A percentile compares a stretch with the other conserved stretches of the same genome.
phyloP scores from a whole-genome alignment of 1,284 basidiomycete species.

The Meira miltonrushii region DNA sequence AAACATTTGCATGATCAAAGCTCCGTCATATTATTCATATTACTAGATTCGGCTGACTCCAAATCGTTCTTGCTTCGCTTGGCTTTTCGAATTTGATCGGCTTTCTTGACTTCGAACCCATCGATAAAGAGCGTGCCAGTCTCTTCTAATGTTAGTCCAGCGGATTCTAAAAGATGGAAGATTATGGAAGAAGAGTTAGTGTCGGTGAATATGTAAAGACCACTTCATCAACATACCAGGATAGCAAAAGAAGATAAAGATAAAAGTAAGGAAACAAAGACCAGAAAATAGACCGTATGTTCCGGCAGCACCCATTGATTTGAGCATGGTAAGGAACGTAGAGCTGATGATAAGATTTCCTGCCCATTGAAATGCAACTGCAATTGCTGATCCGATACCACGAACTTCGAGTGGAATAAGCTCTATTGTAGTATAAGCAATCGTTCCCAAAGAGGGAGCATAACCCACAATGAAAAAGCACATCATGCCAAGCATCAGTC shows the following conservation, averaged over 20 bases:
- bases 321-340: conserved; percentile 73
- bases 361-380: conserved; percentile 77
- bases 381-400: conserved; percentile 66
- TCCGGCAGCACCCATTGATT: conserved; percentile 64
- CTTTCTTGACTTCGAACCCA: conserved; percentile 56
- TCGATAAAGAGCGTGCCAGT: conserved; percentile 57
- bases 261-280: conserved; percentile 65
- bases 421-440: conserved; percentile 83
- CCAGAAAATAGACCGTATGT: conserved; percentile 67
- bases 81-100: conserved; percentile 45
- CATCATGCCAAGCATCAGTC: conserved; percentile 69
- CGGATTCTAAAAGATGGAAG: conserved; percentile 41
- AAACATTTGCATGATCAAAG: no score
- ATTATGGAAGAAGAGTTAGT: no score
- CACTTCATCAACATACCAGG: conserved; percentile 17
- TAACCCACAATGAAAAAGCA: conserved; percentile 76
- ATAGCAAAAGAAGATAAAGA: conserved; percentile 62
- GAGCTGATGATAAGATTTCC: conserved; percentile 70
- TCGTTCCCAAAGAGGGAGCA: conserved; percentile 62
- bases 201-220: no score
- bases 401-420: conserved; percentile 66
- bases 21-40: not conserved
- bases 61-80: conserved; percentile 19
- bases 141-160: conserved; percentile 69
- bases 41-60: no score